Base-by-base conservation (phyloP, 164 flowering plant species). In the Aristolochia contorta region DNA sequence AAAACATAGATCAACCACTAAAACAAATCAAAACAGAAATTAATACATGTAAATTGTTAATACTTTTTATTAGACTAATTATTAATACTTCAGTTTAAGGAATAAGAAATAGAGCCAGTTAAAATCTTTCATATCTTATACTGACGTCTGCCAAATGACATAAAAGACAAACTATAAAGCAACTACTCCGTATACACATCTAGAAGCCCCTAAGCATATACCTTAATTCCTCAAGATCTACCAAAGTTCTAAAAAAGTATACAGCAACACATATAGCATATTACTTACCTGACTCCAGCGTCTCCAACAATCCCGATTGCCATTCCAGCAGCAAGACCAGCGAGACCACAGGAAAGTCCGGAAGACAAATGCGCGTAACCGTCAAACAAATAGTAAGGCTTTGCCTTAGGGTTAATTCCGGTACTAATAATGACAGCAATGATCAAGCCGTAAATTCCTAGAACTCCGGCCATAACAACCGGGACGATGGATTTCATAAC, bases 401-500 rank as follows among this genome's bases (percentile, higher is more conserved):
- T 84, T 41, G 95, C 89, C 78, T 85, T 85, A 10, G 96, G 96
- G 71, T 88, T 88, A 60, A 88, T 88, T 13, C 96, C 96, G 2
- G 96, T 87, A 71, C 96, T 87, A 62, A 87, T 87, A 56, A 87
- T 87, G 30, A 87, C 96, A 55, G 91, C 96, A 58, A 87, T 85
- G 60, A 87, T 87, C 64, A 87, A 59, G 6, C 95, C 91, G 58
- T 85, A 88, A 60, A 88, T 88, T 69, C 96, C 96, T 67, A 88
- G 71, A 33, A 88, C 96, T 60, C 91, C 96, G 59, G 96, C 96
- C 96, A 88, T 88, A 61, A 88, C 96, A 48, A 88, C 96, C 16
- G 96, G 96, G 18, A 85, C 96, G 59, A 88, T 85, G 58, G 95
- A 87, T 58, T 87, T 87, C 91, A 85, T 85, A 71, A 87, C 95